Evolutionary conservation across 2,329 filamentous ascomycete genomes (phyloP).

Genomic region (Tolypocladium capitatum): DNA sequence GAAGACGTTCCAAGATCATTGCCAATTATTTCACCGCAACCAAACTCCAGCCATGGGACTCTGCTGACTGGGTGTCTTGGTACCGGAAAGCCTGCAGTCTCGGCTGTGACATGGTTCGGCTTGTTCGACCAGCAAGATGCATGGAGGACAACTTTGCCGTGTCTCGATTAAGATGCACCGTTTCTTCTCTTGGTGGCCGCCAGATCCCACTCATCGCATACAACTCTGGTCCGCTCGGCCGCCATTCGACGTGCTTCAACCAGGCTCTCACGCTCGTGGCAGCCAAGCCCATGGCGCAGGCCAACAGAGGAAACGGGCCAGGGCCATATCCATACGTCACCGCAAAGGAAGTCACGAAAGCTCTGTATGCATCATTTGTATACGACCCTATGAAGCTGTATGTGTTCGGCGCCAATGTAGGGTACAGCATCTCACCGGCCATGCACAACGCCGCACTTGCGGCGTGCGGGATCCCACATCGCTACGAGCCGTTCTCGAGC

Average conservation of each 20-base stretch:
- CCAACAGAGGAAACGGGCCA: slow-evolving; percentile 10
- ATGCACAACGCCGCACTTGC: slow-evolving; percentile 64
- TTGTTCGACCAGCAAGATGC: slow-evolving; percentile 42
- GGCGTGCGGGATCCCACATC: slow-evolving; percentile 55
- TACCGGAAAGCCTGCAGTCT: slow-evolving; percentile 44
- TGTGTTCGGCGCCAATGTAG: slow-evolving; percentile 59
- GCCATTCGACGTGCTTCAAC: slow-evolving; percentile 55
- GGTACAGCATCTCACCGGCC: slow-evolving; percentile 59
- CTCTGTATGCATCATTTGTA: slow-evolving; percentile 54
- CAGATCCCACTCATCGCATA: slow-evolving; percentile 46
- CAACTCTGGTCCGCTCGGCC: slow-evolving; percentile 50
- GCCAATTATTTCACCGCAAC: slow-evolving; percentile 35
- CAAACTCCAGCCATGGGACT: slow-evolving; percentile 39
- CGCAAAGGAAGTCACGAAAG: slow-evolving; percentile 47
- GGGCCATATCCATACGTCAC: slow-evolving; percentile 37
- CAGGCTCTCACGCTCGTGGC: slow-evolving; percentile 47
- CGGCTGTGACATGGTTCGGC: slow-evolving; percentile 48
- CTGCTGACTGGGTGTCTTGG: slow-evolving; percentile 37
- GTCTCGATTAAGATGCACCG: slow-evolving; percentile 37
- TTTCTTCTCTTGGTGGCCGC: slow-evolving; percentile 26
- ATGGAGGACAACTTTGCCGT: slow-evolving; percentile 49
- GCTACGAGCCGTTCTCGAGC: slow-evolving; percentile 52
- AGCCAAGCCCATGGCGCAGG: slow-evolving; percentile 22
- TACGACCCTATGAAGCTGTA: slow-evolving; percentile 59
- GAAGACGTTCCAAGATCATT: slow-evolving; percentile 47